Percentiles rank a stretch among this genome's conserved stretches.
Evolutionary conservation across 2,329 filamentous ascomycete genomes (phyloP).

Genomic region (Talaromyces islandicus): DNA sequence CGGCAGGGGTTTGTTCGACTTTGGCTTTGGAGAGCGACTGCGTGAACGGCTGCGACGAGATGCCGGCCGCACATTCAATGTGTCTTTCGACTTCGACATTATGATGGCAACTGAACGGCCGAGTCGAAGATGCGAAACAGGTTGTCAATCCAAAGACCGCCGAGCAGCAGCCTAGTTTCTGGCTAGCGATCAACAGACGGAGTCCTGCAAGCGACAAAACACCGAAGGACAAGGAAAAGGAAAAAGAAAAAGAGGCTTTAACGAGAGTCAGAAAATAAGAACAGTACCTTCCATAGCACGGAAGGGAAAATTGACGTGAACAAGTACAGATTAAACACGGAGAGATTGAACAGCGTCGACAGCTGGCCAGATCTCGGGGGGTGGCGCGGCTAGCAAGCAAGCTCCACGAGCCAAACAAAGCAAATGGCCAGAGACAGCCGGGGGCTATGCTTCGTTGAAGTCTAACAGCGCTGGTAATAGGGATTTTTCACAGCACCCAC

Average conservation of each 20-base stretch:
- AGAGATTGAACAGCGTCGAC: constrained; percentile 1
- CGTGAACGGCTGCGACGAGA: constrained; percentile 20
- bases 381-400: constrained; percentile 2
- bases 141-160: neutral
- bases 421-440: neutral
- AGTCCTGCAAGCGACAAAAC: neutral
- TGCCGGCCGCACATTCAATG: constrained; percentile 31
- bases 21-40: constrained; percentile 28
- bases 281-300: constrained; percentile 30
- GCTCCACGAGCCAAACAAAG: constrained; percentile 11
- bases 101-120: constrained; percentile 14
- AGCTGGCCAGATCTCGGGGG: constrained; percentile 11
- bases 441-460: neutral
- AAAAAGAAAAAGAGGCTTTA: constrained; percentile 18
- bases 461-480: neutral
- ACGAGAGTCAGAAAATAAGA: constrained; percentile 30
- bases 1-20: constrained; percentile 28
- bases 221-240: constrained; percentile 2
- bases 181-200: neutral
- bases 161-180: neutral
- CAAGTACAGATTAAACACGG: constrained; percentile 14
- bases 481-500: neutral
- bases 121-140: neutral
- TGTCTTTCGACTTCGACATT: constrained; percentile 22
- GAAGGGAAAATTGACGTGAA: constrained; percentile 11